Percentiles rank a stretch among this genome's conserved stretches.
phyloP scores from a whole-genome alignment of 371 early-diverging fungal genomes.

The Saksenaea vasiformis region DNA sequence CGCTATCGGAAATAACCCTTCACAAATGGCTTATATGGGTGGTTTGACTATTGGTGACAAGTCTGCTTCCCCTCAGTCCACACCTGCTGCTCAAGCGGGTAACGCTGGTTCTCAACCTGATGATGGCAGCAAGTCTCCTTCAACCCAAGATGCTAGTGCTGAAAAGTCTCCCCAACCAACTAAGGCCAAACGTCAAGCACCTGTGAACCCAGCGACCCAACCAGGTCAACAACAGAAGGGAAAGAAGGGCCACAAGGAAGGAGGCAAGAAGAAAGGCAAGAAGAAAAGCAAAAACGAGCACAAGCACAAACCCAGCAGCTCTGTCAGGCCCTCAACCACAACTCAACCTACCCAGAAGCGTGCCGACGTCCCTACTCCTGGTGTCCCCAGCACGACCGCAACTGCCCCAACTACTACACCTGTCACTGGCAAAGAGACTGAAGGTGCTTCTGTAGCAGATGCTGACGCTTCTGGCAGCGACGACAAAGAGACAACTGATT shows the following conservation, averaged over 20 bases:
- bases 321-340: too few relatives aligned
- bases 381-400: background rate
- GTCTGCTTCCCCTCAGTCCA: background rate
- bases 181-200: background rate
- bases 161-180: background rate
- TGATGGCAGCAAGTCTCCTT: background rate
- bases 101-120: background rate
- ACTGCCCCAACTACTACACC: background rate
- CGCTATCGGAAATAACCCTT: constrained; percentile 32
- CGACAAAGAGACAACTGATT: background rate
- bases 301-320: background rate
- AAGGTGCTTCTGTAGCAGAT: background rate
- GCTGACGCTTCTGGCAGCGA: background rate
- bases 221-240: background rate
- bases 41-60: constrained; percentile 21
- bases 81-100: background rate
- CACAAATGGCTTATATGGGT: constrained; percentile 45
- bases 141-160: background rate
- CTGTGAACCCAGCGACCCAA: background rate
- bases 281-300: background rate
- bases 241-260: background rate
- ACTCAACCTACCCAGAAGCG: too few relatives aligned
- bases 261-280: background rate
- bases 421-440: background rate
- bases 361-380: too few relatives aligned